phyloP scores from a whole-genome alignment of 2,329 filamentous ascomycete species.

The Monilinia vaccinii-corymbosi region DNA sequence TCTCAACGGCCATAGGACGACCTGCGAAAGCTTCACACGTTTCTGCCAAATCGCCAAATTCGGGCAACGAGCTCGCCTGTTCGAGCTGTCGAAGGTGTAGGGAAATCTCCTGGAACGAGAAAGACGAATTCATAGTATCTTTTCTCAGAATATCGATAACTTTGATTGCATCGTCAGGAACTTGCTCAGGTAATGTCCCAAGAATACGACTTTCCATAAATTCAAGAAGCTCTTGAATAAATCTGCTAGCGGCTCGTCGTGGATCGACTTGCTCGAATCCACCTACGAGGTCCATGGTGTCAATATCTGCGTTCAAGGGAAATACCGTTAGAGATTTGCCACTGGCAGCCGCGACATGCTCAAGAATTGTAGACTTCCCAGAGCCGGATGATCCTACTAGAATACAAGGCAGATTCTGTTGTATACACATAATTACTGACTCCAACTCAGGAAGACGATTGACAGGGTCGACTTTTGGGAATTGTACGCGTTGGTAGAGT shows the following conservation, averaged over 20 bases:
- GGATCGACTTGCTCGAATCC: slow-evolving; percentile 94
- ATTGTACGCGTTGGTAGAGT: slow-evolving; percentile 41
- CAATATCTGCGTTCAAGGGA: slow-evolving; percentile 87
- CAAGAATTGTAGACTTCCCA: slow-evolving; percentile 76
- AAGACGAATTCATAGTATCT: slow-evolving; percentile 10
- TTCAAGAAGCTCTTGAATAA: slow-evolving; percentile 43
- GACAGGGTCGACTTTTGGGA: slow-evolving; percentile 42
- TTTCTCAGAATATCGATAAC: slow-evolving; percentile 42
- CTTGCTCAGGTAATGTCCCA: slow-evolving; percentile 37
- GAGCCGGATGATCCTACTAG: slow-evolving; percentile 76
- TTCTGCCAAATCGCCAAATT: slow-evolving; percentile 20
- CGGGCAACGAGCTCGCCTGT: slow-evolving; percentile 34
- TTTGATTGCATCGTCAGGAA: slow-evolving; percentile 39
- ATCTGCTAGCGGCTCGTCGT: slow-evolving; percentile 58
- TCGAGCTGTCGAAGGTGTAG: slow-evolving; percentile 26
- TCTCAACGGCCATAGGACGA: slow-evolving; percentile 49
- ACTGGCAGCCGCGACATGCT: slow-evolving; percentile 68
- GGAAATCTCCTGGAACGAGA: slow-evolving; percentile 25
- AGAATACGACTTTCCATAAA: slow-evolving; percentile 45
- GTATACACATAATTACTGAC: slow-evolving; percentile 77
- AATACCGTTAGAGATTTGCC: slow-evolving; percentile 74
- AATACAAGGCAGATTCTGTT: slow-evolving; percentile 81
- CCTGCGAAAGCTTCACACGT: slow-evolving; percentile 36
- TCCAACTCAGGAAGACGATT: slow-evolving; percentile 65
- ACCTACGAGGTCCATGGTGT: slow-evolving; percentile 94